These are phyloP conservation scores for Trichophyton schoenleinii DNA, from an alignment of 2,329 filamentous ascomycete genomes.

Conservation along the genomic window DNA sequence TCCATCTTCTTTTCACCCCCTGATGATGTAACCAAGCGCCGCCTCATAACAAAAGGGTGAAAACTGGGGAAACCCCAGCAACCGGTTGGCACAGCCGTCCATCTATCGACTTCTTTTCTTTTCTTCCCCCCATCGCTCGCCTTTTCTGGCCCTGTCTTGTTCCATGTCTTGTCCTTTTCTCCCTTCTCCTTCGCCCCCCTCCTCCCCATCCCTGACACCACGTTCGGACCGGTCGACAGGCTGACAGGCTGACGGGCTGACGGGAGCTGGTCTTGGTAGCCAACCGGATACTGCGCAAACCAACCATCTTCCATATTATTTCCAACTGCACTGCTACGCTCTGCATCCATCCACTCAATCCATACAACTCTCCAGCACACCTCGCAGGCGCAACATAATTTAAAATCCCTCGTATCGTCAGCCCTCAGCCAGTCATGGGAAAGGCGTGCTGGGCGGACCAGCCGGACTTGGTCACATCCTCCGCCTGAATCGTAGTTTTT, in stretches of 20 bases:
- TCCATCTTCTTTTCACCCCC: neutral
- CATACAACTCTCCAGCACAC: neutral
- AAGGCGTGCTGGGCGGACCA: neutral
- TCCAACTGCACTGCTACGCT: neutral
- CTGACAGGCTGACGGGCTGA: neutral
- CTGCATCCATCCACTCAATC: neutral
- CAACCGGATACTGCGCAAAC: neutral
- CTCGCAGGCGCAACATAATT: neutral
- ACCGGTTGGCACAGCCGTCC: neutral
- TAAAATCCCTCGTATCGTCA: neutral
- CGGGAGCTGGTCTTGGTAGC: neutral
- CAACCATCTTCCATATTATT: neutral
- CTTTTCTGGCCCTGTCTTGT: no score
- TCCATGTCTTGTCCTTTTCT: neutral
- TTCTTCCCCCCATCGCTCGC: neutral
- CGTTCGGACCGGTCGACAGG: neutral
- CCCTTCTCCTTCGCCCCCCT: neutral
- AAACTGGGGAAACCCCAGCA: neutral
- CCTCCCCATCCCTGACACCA: neutral
- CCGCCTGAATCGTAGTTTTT: neutral
- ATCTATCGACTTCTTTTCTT: neutral
- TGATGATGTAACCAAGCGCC: neutral
- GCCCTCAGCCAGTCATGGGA: neutral
- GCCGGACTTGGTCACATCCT: neutral
- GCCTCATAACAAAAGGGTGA: neutral